phyloP scores from a whole-genome alignment of 352 stramenopile genomes.

The Globisporangium carolinianum region DNA sequence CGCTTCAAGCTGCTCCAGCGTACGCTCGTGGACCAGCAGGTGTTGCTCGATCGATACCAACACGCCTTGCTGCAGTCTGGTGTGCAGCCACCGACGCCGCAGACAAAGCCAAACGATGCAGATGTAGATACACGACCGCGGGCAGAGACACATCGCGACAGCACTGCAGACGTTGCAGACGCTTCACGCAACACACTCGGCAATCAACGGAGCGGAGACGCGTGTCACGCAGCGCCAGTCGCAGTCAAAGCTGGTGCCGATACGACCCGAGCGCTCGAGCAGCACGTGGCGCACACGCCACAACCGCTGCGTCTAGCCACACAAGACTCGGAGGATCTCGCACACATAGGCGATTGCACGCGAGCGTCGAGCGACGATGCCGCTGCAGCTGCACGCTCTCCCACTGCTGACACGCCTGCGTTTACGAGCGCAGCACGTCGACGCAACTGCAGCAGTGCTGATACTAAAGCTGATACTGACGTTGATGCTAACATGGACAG shows the following conservation, averaged over 20 bases:
- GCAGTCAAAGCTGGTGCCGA: too few species aligned
- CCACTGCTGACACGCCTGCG: too few species aligned
- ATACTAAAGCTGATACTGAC: neutral
- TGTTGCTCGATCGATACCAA: constrained; percentile 67
- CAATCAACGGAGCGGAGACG: too few species aligned
- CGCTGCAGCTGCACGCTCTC: neutral
- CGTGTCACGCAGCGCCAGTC: too few species aligned
- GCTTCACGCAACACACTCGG: too few species aligned
- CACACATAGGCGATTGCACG: neutral
- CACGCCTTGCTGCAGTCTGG: constrained; percentile 19
- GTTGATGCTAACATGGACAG: too few species aligned
- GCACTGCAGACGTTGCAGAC: too few species aligned
- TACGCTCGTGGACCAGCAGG: constrained; percentile 59
- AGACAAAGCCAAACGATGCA: neutral
- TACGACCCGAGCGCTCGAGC: too few species aligned
- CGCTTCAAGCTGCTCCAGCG: constrained; percentile 59
- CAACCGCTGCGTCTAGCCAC: neutral
- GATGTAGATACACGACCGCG: neutral
- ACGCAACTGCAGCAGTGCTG: neutral
- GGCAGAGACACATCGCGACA: too few species aligned
- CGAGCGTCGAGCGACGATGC: neutral
- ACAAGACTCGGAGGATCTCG: neutral
- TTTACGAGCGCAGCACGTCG: too few species aligned
- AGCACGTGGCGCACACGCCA: neutral
- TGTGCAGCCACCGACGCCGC: neutral